A percentile compares a stretch with the other conserved stretches of the same genome.
Evolutionary conservation across 2,329 filamentous ascomycete species (phyloP).

Genomic region (Moelleriella libera): DNA sequence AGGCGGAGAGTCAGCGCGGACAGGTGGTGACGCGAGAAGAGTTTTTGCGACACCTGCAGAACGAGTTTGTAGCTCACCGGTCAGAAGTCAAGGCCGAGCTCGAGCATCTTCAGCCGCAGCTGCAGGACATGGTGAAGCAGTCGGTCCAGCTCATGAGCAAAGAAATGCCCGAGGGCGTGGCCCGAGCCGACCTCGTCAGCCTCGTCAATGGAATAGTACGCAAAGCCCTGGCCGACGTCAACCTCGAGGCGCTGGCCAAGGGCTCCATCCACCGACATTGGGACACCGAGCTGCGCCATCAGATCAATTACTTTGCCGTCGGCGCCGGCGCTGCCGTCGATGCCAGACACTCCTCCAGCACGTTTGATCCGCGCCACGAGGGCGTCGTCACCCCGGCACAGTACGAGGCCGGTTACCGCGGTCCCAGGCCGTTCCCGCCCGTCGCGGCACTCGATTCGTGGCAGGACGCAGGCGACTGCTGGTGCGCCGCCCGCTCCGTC

Average conservation of each 20-base stretch:
- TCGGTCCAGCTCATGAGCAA: constrained; percentile 13
- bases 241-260: constrained; percentile 31
- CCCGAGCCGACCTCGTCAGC: constrained; percentile 22
- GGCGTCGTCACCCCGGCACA: constrained; percentile 6
- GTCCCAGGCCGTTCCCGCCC: constrained; percentile 17
- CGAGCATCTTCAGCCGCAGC: constrained; percentile 17
- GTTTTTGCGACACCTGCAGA: constrained; percentile 28
- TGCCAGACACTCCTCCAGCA: constrained; percentile 42
- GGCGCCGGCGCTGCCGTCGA: constrained; percentile 55
- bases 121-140: constrained; percentile 18
- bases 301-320: constrained; percentile 60
- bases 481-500: constrained; percentile 49
- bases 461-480: constrained; percentile 75
- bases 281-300: constrained; percentile 29
- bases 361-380: constrained; percentile 23
- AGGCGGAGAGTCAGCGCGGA: constrained; percentile 12
- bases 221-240: constrained; percentile 28
- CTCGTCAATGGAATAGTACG: constrained; percentile 27
- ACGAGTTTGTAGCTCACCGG: constrained; percentile 22
- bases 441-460: constrained; percentile 50
- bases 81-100: constrained; percentile 26
- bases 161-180: constrained; percentile 17
- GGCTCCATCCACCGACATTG: constrained; percentile 31
- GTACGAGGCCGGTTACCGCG: constrained; percentile 8
- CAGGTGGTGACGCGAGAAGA: constrained; percentile 31